A percentile compares a stretch with the other conserved stretches of the same genome.
phyloP scores from a whole-genome alignment of 345 rosid genomes.

The Gossypium sturtianum region DNA sequence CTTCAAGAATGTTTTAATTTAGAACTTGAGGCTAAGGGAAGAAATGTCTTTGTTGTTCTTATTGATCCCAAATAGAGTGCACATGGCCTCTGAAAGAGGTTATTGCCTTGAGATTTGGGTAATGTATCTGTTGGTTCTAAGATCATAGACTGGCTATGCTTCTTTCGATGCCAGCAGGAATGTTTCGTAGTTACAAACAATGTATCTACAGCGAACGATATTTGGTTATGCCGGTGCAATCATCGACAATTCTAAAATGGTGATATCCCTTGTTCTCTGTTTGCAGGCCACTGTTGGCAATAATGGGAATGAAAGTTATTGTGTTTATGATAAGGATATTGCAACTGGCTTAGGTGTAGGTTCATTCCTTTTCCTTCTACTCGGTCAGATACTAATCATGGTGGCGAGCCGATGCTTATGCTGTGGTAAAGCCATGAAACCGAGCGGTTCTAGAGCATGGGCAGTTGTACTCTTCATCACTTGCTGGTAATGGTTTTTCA shows the following conservation, averaged over 20 bases:
- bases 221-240: no score
- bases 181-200: background rate
- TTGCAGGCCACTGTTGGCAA: slow-evolving; percentile 33
- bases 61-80: background rate
- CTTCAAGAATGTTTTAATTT: background rate
- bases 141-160: background rate
- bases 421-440: slow-evolving; percentile 74
- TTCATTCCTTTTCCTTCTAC: slow-evolving; percentile 49
- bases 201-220: background rate
- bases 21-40: background rate
- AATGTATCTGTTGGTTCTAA: background rate
- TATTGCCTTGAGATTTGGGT: background rate
- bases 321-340: slow-evolving; percentile 70
- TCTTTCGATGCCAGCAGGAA: background rate
- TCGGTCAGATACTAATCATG: slow-evolving; percentile 69
- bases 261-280: background rate
- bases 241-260: background rate
- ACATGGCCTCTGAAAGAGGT: background rate
- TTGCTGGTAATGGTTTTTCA: slow-evolving; percentile 50
- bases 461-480: slow-evolving; percentile 70
- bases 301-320: slow-evolving; percentile 32
- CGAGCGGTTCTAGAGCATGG: slow-evolving; percentile 69
- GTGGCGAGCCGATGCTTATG: slow-evolving; percentile 67
- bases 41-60: background rate
- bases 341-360: slow-evolving; percentile 80